Conservation (phyloP, 129 eudicot genomes). For the Tagetes erecta region DNA sequence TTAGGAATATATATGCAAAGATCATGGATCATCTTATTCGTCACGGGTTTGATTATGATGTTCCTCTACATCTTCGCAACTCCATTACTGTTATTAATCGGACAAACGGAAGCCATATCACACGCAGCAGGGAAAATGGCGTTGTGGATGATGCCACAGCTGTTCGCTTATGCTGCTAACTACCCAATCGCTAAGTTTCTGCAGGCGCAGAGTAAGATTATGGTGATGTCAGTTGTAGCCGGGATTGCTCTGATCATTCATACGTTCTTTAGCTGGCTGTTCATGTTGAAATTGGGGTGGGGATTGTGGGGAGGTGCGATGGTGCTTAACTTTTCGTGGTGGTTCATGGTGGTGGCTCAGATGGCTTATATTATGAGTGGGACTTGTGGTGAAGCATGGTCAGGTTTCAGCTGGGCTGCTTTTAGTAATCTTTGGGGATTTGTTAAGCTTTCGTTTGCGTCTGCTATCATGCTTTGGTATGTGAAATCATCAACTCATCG, state of each 20-base stretch:
- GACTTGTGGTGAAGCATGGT: constrained; percentile 47
- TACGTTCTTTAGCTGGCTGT: constrained; percentile 38
- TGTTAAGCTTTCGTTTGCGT: constrained; percentile 47
- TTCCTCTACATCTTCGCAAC: constrained; percentile 46
- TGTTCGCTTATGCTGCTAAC: constrained; percentile 41
- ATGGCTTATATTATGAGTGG: constrained; percentile 35
- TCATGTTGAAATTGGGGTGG: constrained; percentile 32
- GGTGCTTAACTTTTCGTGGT: constrained; percentile 44
- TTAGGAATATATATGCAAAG: constrained; percentile 60
- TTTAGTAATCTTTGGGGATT: constrained; percentile 47
- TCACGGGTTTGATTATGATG: constrained; percentile 28
- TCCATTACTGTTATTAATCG: constrained; percentile 41
- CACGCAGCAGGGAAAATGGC: constrained; percentile 40
- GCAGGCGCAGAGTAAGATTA: constrained; percentile 51
- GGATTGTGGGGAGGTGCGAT: constrained; percentile 46
- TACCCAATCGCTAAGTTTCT: constrained; percentile 50
- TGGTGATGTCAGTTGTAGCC: constrained; percentile 40
- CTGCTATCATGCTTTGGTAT: constrained; percentile 59
- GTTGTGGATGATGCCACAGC: constrained; percentile 49
- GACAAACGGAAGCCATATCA: constrained; percentile 49
- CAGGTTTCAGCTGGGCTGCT: constrained; percentile 43
- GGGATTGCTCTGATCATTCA: constrained; percentile 28
- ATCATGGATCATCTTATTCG: constrained; percentile 52
- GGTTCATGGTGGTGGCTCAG: constrained; percentile 50
- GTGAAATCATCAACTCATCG: not conserved